A percentile compares a stretch with the other conserved stretches of the same genome.
Evolutionary conservation across 2,329 filamentous ascomycete species (phyloP).

Genomic region (Cercospora janseana): DNA sequence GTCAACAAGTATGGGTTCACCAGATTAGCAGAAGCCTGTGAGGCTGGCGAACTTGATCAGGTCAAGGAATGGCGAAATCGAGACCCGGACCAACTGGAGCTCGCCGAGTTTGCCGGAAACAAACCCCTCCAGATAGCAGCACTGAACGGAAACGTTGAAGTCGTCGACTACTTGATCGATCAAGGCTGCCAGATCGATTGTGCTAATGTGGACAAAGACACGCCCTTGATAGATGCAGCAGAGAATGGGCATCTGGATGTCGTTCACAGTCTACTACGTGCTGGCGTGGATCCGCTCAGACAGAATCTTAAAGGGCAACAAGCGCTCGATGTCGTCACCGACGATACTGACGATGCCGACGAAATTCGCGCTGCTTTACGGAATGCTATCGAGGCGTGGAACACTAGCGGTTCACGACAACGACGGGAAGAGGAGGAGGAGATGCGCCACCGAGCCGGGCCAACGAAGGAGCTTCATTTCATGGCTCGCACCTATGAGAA

Average conservation of each 20-base stretch:
- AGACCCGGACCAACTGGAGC: conserved; percentile 81
- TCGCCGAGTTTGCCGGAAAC: conserved; percentile 92
- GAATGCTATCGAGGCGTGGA: conserved; percentile 47
- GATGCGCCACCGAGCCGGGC: conserved; percentile 40
- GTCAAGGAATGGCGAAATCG: conserved; percentile 74
- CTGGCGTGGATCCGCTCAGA: conserved; percentile 87
- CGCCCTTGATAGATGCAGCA: conserved; percentile 90
- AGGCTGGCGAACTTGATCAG: conserved; percentile 75
- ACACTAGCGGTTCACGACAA: conserved; percentile 43
- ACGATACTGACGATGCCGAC: conserved; percentile 78
- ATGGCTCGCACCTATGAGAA: conserved; percentile 52
- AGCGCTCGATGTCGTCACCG: conserved; percentile 75
- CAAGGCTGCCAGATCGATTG: conserved; percentile 82
- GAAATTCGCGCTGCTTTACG: conserved; percentile 55
- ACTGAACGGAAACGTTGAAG: conserved; percentile 78
- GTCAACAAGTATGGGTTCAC: conserved; percentile 92
- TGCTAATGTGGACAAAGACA: conserved; percentile 74
- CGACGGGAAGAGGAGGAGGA: conserved; percentile 54
- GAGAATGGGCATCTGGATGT: conserved; percentile 92
- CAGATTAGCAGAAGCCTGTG: conserved; percentile 82
- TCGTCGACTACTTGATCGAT: conserved; percentile 82
- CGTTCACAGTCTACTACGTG: conserved; percentile 76
- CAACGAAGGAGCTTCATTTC: conserved; percentile 46
- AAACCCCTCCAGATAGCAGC: conserved; percentile 92
- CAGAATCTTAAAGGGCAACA: conserved; percentile 91